phyloP scores from a whole-genome alignment of 2,329 filamentous ascomycete genomes.

The Gliomastix tumulicola region DNA sequence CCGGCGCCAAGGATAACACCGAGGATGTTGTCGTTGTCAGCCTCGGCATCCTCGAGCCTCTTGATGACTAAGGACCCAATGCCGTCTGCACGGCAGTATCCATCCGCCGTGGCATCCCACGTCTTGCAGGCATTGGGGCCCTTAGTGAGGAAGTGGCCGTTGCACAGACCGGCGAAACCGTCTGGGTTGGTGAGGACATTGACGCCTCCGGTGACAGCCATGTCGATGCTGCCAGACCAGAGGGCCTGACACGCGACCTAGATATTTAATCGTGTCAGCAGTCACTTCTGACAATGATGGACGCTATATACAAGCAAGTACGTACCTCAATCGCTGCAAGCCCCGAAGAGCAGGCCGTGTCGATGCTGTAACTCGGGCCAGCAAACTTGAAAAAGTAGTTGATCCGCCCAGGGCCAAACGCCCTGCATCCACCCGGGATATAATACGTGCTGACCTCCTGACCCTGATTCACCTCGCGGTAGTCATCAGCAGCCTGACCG shows the following conservation, averaged over 20 bases:
- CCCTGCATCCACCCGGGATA: constrained; percentile 16
- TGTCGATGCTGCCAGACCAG: constrained; percentile 16
- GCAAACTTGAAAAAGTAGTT: constrained; percentile 25
- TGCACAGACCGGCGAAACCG: constrained; percentile 14
- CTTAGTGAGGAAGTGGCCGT: constrained; percentile 13
- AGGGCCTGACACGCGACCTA: constrained; percentile 19
- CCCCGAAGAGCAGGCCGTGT: constrained; percentile 28
- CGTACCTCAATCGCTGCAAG: constrained; percentile 13
- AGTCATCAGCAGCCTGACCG: constrained; percentile 14
- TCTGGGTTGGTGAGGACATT: constrained; percentile 24
- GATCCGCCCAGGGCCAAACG: constrained; percentile 20
- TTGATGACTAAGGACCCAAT: constrained; percentile 38
- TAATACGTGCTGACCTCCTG: constrained; percentile 30
- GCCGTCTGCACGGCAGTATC: constrained; percentile 46
- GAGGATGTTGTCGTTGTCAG: constrained; percentile 36
- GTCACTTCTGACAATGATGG: too few relatives aligned
- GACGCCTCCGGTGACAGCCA: constrained; percentile 28
- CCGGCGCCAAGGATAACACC: constrained; percentile 29
- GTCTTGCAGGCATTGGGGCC: constrained; percentile 21
- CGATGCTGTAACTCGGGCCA: constrained; percentile 20
- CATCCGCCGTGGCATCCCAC: constrained; percentile 30
- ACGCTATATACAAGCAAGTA: neutral
- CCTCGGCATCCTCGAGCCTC: constrained; percentile 33
- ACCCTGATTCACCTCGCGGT: neutral
- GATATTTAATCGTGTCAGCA: constrained; percentile 4